A percentile compares a stretch with the other conserved stretches of the same genome.
phyloP scores from a whole-genome alignment of 2,329 filamentous ascomycete genomes.

The Thielaviopsis ethacetica region DNA sequence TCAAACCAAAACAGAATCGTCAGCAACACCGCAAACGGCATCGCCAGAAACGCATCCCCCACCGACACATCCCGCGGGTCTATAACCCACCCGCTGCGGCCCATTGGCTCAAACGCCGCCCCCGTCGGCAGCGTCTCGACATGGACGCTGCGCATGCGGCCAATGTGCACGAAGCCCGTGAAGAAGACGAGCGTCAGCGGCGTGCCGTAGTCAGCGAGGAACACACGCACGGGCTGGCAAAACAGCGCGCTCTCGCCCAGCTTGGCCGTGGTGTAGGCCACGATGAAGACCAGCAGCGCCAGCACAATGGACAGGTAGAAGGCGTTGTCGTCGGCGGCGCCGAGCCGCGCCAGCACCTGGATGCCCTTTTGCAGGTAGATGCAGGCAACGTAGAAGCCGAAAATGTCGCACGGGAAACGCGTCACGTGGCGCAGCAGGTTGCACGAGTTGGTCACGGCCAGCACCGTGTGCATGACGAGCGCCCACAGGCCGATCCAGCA shows the following conservation, averaged over 20 bases:
- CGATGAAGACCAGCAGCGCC: slow-evolving; percentile 59
- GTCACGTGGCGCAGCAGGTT: slow-evolving; percentile 83
- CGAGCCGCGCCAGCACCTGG: slow-evolving; percentile 66
- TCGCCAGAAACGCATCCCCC: slow-evolving; percentile 61
- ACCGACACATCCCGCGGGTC: slow-evolving; percentile 64
- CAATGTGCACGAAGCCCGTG: slow-evolving; percentile 75
- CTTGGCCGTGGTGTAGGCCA: slow-evolving; percentile 57
- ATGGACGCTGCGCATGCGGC: slow-evolving; percentile 56
- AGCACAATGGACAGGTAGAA: slow-evolving; percentile 69
- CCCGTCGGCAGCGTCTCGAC: slow-evolving; percentile 60
- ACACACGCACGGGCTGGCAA: slow-evolving; percentile 57
- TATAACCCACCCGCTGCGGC: slow-evolving; percentile 58
- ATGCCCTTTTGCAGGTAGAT: slow-evolving; percentile 87
- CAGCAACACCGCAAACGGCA: slow-evolving; percentile 72
- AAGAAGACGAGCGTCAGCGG: slow-evolving; percentile 75
- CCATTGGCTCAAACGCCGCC: slow-evolving; percentile 64
- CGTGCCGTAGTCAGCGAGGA: slow-evolving; percentile 80
- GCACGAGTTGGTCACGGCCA: slow-evolving; percentile 73
- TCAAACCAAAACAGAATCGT: slow-evolving; percentile 84
- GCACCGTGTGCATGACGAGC: slow-evolving; percentile 66
- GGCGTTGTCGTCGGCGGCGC: slow-evolving; percentile 41
- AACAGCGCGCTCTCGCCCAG: slow-evolving; percentile 59
- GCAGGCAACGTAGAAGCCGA: slow-evolving; percentile 83
- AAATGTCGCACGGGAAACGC: slow-evolving; percentile 82
- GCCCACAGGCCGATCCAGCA: slow-evolving; percentile 85